phyloP scores from a whole-genome alignment of 148 eudicot species.

The Drosera capensis region DNA sequence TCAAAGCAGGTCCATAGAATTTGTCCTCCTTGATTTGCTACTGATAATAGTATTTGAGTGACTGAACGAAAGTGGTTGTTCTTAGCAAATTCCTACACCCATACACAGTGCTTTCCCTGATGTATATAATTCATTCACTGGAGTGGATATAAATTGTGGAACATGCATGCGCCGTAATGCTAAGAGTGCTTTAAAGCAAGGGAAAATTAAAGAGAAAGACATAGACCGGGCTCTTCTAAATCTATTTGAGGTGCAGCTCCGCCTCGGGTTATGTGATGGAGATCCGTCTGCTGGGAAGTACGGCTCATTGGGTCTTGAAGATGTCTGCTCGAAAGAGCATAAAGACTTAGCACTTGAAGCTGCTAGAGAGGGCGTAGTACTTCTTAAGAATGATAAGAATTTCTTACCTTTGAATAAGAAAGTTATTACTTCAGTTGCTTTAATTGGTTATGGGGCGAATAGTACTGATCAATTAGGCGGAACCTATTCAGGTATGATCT shows the following conservation, averaged over 20 bases:
- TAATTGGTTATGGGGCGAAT: slow-evolving; percentile 79
- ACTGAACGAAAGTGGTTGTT: not conserved
- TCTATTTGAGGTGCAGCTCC: slow-evolving; percentile 60
- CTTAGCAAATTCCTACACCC: too few relatives aligned
- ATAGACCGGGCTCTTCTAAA: slow-evolving; percentile 44
- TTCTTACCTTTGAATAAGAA: slow-evolving; percentile 46
- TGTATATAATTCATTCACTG: slow-evolving; percentile 18
- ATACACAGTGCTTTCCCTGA: not conserved
- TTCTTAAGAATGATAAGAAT: slow-evolving; percentile 54
- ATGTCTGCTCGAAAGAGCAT: slow-evolving; percentile 61
- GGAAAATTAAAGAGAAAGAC: slow-evolving; percentile 40
- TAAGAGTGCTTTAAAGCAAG: slow-evolving; percentile 38
- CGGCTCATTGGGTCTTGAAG: slow-evolving; percentile 53
- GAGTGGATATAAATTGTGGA: slow-evolving; percentile 91
- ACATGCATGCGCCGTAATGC: slow-evolving; percentile 54
- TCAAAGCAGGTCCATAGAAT: slow-evolving; percentile 48
- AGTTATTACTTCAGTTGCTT: slow-evolving; percentile 48
- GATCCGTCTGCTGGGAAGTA: slow-evolving; percentile 53
- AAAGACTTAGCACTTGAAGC: slow-evolving; percentile 75
- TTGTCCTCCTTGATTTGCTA: not conserved
- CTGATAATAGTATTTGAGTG: not conserved
- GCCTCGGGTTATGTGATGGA: slow-evolving; percentile 88
- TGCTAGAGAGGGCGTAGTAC: slow-evolving; percentile 73
- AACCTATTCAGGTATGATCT: not conserved
- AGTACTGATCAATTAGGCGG: slow-evolving; percentile 71